Conservation (phyloP, 495 filamentous ascomycete genomes). For the Aspergillus olivimuriae region DNA sequence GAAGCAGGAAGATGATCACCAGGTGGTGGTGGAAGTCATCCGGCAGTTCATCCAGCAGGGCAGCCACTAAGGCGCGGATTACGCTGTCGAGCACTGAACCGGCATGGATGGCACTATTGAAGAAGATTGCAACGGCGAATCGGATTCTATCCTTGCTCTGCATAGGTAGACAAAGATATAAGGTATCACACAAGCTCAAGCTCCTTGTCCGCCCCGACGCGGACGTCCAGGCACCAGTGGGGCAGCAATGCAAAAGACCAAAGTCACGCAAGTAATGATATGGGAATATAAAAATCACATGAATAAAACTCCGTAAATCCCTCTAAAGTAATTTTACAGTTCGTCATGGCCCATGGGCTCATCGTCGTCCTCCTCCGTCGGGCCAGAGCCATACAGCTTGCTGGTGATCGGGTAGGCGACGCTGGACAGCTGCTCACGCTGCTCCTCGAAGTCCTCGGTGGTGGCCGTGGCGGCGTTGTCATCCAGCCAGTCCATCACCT, state of each 20-base stretch:
- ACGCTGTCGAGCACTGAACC: neutral
- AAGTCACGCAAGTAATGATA: slow-evolving; percentile 11
- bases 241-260: slow-evolving; percentile 11
- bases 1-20: slow-evolving; percentile 73
- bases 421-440: slow-evolving; percentile 96
- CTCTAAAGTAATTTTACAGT: slow-evolving; percentile 59
- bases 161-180: neutral
- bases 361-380: slow-evolving; percentile 60
- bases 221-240: neutral
- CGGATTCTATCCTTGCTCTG: too few relatives aligned
- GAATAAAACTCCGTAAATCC: slow-evolving; percentile 40
- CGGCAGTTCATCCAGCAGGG: slow-evolving; percentile 44
- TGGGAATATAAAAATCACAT: neutral
- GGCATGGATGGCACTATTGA: neutral
- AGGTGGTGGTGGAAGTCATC: slow-evolving; percentile 61
- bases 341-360: slow-evolving; percentile 81
- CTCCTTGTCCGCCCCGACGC: too few relatives aligned
- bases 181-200: too few relatives aligned
- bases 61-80: slow-evolving; percentile 15
- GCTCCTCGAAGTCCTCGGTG: slow-evolving; percentile 95
- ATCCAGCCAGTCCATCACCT: slow-evolving; percentile 94
- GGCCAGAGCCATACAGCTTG: slow-evolving; percentile 80
- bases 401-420: slow-evolving; percentile 98
- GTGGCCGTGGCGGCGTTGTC: slow-evolving; percentile 85
- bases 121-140: neutral